Evolutionary conservation across 306 rosid species (phyloP), one percentile per base, ranked within the genome.

Genomic region (Comarum palustre): DNA sequence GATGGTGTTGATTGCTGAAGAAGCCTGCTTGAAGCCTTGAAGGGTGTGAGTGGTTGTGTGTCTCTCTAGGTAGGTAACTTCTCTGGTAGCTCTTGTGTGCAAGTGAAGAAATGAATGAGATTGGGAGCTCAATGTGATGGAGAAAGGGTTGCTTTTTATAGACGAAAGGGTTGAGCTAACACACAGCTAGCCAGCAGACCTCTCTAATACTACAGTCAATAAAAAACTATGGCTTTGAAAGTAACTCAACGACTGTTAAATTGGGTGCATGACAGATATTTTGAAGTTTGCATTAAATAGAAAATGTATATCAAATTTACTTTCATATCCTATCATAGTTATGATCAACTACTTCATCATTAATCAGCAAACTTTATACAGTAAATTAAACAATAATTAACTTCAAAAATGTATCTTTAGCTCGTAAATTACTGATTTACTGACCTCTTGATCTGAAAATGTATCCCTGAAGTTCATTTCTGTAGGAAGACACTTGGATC

Each of bases 261-360:
- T 71, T 84, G 82, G 67, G 41, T 88, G 67, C 67, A 8, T 62
- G 90, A 86, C 93, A 94, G 95, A 82, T 84, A 55, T 80, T 73
- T 80, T 76, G 59, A 41, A 20, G 77, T 72, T 78, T 16, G 43
- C 45, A 15, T 59, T 29, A 59, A 59, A 27, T 5, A 16, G 4
- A 59, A 54, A 72, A 58, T 71, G 41, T 4, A 1, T 34, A 27
- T 43, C 12, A 11, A 75, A 80, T 46, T 85, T 67, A 79, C 86
- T 32, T 38, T 13, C 52, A 1, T 75, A 29, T 72, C 86, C 80
- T 39, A 2, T 24, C 4, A 9, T 25, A 16, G 66, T 24, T 9
- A 54, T 54, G 16, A 8, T 52, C 2, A 46, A n/a, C 7, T 32
- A 7, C 73, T 52, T n/a, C 32, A 36, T 13, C 19, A 29, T 12